phyloP scores from a whole-genome alignment of 306 rosid genomes.

The Dalbergia cultrata region DNA sequence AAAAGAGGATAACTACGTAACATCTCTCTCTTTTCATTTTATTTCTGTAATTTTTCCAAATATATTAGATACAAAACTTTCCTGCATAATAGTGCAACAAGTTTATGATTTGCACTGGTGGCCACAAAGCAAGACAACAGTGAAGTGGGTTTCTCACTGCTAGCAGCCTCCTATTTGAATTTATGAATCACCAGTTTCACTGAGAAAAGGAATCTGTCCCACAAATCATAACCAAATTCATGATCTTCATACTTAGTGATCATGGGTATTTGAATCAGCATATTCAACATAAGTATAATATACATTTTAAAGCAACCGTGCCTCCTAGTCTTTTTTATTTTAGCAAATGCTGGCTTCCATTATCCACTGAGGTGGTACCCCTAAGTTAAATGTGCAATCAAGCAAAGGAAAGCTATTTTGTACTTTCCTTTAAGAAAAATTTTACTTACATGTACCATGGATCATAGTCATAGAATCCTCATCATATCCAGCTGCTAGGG shows the following conservation, averaged over 20 bases:
- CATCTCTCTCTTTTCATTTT: too few relatives aligned
- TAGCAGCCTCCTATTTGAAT: constrained; percentile 86
- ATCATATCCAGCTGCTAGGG: neutral
- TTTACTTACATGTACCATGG: neutral
- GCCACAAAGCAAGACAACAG: constrained; percentile 89
- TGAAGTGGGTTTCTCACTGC: constrained; percentile 93
- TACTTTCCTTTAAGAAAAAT: neutral
- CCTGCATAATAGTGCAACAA: constrained; percentile 63
- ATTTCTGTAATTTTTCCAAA: too few relatives aligned
- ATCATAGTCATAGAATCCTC: neutral
- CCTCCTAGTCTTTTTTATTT: too few relatives aligned
- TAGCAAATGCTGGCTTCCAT: too few relatives aligned
- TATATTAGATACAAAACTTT: constrained; percentile 81
- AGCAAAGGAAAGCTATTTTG: neutral
- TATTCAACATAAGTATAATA: too few relatives aligned
- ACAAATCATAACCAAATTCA: constrained; percentile 69
- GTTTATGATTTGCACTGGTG: constrained; percentile 80
- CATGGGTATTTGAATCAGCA: too few relatives aligned
- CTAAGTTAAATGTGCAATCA: neutral
- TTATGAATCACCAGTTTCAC: constrained; percentile 73
- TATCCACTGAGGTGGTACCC: neutral
- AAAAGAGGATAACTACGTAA: too few relatives aligned
- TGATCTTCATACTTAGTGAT: constrained; percentile 76
- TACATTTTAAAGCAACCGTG: too few relatives aligned
- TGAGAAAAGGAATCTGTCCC: constrained; percentile 83